Conservation (phyloP, 179 eudicot genomes). For the Amaranthus tricolor region DNA sequence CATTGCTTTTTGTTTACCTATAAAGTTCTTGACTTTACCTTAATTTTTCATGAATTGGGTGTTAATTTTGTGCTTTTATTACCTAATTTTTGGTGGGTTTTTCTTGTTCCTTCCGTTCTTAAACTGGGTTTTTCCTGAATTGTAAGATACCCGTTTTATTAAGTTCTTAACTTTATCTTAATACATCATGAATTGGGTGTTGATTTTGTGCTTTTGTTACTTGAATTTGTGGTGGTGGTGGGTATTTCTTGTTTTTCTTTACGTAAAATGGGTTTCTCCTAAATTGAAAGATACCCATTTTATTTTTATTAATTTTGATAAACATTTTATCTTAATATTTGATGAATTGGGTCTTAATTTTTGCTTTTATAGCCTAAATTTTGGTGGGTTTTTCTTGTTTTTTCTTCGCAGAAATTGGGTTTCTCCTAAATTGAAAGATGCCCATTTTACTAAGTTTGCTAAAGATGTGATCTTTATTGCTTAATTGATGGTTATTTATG, state of each 20-base stretch:
- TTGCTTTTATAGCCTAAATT: background rate
- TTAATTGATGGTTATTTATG: background rate
- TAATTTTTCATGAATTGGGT: slow-evolving; percentile 14
- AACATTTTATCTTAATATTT: background rate
- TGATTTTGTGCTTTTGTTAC: slow-evolving; percentile 19
- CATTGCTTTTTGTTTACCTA: background rate
- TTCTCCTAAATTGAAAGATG: background rate
- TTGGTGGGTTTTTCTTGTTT: background rate
- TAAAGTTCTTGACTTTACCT: background rate
- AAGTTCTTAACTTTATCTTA: background rate
- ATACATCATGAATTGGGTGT: slow-evolving; percentile 10
- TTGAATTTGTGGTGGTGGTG: slow-evolving; percentile 13
- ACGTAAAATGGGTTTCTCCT: background rate
- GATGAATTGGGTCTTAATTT: too few species aligned
- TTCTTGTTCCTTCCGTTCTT: too few species aligned
- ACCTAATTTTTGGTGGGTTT: slow-evolving; percentile 22
- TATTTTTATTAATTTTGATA: background rate
- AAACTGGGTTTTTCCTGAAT: too few species aligned
- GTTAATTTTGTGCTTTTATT: slow-evolving; percentile 21
- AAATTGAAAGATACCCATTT: background rate
- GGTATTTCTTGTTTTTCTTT: slow-evolving; percentile 7
- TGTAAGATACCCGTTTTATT: background rate
- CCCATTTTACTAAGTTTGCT: background rate
- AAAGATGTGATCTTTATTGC: background rate
- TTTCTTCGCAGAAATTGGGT: background rate